Evolutionary conservation across 225 moss, liverwort and hornwort genomes (phyloP).

Genomic region (Asterella californica): DNA sequence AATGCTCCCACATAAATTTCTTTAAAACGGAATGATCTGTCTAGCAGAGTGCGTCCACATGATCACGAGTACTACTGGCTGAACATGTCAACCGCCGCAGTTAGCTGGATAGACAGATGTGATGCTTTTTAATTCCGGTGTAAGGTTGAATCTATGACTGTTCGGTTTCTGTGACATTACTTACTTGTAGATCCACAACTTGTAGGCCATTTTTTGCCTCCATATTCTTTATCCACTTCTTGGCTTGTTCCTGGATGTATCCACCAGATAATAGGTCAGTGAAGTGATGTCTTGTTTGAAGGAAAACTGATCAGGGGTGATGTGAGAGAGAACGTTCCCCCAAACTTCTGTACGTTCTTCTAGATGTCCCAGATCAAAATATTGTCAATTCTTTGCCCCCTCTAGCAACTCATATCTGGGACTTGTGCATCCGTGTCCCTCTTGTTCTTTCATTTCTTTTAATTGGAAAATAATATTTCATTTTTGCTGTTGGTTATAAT

Average conservation of each 20-base stretch:
- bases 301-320: not conserved
- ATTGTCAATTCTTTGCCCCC: not conserved
- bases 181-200: slow-evolving; percentile 75
- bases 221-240: slow-evolving; percentile 87
- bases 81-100: not conserved
- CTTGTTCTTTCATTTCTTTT: not conserved
- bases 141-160: not conserved
- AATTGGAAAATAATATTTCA: not conserved
- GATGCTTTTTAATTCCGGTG: not conserved
- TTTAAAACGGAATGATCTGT: not conserved
- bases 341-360: not conserved
- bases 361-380: not conserved
- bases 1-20: not conserved
- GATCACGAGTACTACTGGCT: not conserved
- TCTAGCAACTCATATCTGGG: not conserved
- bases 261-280: not conserved
- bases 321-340: not conserved
- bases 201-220: slow-evolving; percentile 51
- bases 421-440: not conserved
- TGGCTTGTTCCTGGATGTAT: slow-evolving; percentile 70
- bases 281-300: not conserved
- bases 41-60: too few species aligned
- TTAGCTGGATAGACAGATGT: not conserved
- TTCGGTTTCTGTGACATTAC: not conserved
- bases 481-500: not conserved